Base-by-base conservation (phyloP, 1,139 yeast species). In the Hansenula lynferdii region DNA sequence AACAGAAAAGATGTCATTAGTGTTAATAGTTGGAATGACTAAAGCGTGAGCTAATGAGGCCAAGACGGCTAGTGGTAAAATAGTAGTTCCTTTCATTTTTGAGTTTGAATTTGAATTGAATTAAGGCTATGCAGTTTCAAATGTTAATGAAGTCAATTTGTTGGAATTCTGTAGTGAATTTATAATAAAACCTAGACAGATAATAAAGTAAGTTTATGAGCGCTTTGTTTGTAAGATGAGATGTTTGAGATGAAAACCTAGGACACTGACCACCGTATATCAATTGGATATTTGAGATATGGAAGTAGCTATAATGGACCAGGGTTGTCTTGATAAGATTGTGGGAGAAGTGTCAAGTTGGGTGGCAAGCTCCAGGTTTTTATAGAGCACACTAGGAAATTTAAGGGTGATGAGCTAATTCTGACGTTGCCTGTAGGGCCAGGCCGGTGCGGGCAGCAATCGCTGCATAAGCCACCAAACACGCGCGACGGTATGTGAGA, bases 21-120 rank as follows among this genome's bases (percentile, higher is more conserved):
- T 47, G 31, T 42, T 43, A 47, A 51, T 66, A 31, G 69, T 54
- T 31, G 90, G 94, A 48, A 81, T 75, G 48, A 81, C 79, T 56
- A 84, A 69, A 23, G 83, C 87, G 43, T 77, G 69, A 37, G 77
- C 82, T 29, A 66, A 54, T 23, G 66, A 42, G 42, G 77, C 75
- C 48, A 79, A 60, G 41, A 82, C 70, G 42, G 84, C 75, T 55
- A 79, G 61, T 48, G 71, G 59, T 26, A 62, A 54, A 34, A 61
- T 52, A 33, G 54, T 42, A 24, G 60, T 48, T 38, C 57, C 49
- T 56, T 58, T 63, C 68, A 62, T 63, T n/a, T 9, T 31, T 8
- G 16, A 9, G 19, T n/a, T n/a, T n/a, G 6, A 10, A 12, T 23
- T 23, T 6, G 15, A 21, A 9, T 30, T 30, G 11, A 18, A 10